A percentile compares a stretch with the other conserved stretches of the same genome.
Evolutionary conservation across 2,329 filamentous ascomycete species (phyloP).

Genomic region (Talaromyces rugulosus): DNA sequence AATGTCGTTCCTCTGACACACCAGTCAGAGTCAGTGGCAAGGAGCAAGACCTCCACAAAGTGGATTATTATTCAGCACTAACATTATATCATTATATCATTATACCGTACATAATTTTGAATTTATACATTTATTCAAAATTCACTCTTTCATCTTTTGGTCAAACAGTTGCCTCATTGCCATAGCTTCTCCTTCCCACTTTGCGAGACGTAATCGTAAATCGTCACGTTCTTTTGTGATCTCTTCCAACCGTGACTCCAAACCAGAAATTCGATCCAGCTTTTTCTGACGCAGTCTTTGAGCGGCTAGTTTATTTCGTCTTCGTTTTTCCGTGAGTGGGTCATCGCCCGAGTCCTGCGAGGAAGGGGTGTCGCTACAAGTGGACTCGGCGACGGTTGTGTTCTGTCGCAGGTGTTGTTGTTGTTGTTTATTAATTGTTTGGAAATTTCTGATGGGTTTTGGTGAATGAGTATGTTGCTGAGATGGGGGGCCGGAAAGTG

Average conservation of each 20-base stretch:
- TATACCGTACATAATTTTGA: background rate
- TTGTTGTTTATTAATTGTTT: background rate
- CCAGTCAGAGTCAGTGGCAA: no score
- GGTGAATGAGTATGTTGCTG: background rate
- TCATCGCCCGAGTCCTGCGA: slow-evolving; percentile 6
- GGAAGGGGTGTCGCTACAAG: background rate
- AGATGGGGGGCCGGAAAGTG: background rate
- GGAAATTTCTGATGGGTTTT: background rate
- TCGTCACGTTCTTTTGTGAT: slow-evolving; percentile 30
- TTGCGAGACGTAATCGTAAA: slow-evolving; percentile 28
- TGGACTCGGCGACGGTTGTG: background rate
- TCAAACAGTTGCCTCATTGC: slow-evolving; percentile 22
- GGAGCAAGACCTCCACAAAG: no score
- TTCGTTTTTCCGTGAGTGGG: slow-evolving; percentile 24
- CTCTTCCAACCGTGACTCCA: slow-evolving; percentile 29
- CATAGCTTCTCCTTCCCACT: slow-evolving; percentile 32
- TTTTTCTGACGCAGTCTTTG: slow-evolving; percentile 32
- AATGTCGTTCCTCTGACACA: no score
- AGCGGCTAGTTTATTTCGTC: slow-evolving; percentile 31
- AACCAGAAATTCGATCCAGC: slow-evolving; percentile 25
- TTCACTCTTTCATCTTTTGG: slow-evolving; percentile 2
- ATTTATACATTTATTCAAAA: background rate
- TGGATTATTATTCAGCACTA: no score
- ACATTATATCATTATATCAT: background rate
- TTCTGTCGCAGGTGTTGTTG: background rate